Evolutionary conservation across 345 rosid genomes (phyloP).

Genomic region (Salix viminalis): DNA sequence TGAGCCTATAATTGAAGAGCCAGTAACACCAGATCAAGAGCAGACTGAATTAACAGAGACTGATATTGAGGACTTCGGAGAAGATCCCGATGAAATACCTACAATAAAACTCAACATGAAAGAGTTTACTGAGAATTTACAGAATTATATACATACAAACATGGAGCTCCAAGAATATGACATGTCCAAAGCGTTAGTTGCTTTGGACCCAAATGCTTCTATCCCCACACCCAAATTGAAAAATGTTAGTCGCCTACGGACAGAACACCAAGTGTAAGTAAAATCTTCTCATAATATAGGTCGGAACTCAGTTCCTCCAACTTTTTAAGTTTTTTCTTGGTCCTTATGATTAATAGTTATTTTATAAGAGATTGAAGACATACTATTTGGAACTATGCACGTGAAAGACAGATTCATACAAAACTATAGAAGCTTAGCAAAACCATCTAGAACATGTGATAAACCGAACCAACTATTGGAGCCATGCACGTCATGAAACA

Average conservation of each 20-base stretch:
- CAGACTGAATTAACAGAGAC: constrained; percentile 38
- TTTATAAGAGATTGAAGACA: background rate
- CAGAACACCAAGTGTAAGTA: constrained; percentile 97
- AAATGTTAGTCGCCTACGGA: constrained; percentile 71
- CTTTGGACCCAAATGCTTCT: constrained; percentile 61
- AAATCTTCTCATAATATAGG: constrained; percentile 13
- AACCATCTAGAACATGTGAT: background rate
- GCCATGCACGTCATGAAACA: background rate
- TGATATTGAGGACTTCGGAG: constrained; percentile 71
- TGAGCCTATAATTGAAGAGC: constrained; percentile 80
- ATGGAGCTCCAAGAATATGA: constrained; percentile 72
- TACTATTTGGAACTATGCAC: too few species aligned
- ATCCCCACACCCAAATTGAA: constrained; percentile 74
- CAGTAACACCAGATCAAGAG: constrained; percentile 69
- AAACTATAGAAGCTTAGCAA: background rate
- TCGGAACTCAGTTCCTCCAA: background rate
- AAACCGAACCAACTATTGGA: background rate
- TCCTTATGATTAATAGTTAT: background rate
- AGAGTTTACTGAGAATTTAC: constrained; percentile 55
- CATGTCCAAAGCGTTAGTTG: constrained; percentile 80
- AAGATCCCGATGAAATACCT: constrained; percentile 81
- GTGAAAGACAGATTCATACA: background rate
- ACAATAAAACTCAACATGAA: constrained; percentile 60
- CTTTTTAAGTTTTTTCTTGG: background rate
- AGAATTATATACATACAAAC: constrained; percentile 52